Evolutionary conservation across 2,329 filamentous ascomycete genomes (phyloP).

Genomic region (Chaetomium sp.): DNA sequence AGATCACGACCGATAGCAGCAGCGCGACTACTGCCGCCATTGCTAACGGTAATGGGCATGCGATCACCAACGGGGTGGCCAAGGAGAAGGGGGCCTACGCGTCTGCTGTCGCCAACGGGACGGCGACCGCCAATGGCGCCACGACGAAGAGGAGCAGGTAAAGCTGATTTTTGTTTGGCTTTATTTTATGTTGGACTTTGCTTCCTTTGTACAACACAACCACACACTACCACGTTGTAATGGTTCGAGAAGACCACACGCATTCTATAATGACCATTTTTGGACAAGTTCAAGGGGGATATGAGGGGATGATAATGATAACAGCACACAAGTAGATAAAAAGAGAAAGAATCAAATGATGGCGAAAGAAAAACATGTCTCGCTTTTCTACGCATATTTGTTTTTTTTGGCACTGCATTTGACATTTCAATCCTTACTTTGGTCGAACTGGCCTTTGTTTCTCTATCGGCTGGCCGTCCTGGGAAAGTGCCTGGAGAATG

Average conservation of each 20-base stretch:
- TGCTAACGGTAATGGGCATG: background rate
- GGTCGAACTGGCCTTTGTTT: too few species aligned
- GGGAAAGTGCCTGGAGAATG: too few species aligned
- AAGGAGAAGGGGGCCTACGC: constrained; percentile 1
- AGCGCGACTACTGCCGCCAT: background rate
- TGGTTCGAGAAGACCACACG: too few species aligned
- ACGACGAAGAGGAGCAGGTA: constrained; percentile 10
- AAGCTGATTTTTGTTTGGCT: background rate
- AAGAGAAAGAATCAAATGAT: background rate
- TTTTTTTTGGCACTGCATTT: background rate
- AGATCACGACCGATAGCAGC: constrained; percentile 20
- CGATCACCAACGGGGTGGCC: background rate
- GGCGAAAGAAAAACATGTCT: background rate
- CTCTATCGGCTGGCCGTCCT: too few species aligned
- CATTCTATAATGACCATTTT: too few species aligned
- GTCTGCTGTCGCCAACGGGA: background rate
- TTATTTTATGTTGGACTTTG: too few species aligned
- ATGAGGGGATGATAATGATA: background rate
- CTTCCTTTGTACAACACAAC: too few species aligned
- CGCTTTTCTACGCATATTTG: background rate
- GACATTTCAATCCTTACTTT: too few species aligned
- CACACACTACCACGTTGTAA: too few species aligned
- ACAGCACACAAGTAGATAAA: background rate
- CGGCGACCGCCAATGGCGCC: background rate
- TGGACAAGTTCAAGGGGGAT: too few species aligned